Percentiles rank a stretch among this genome's conserved stretches.
These are phyloP conservation scores for Aureobasidium uvarum DNA, from an alignment of 2,329 filamentous ascomycete genomes.

Conservation along the genomic window DNA sequence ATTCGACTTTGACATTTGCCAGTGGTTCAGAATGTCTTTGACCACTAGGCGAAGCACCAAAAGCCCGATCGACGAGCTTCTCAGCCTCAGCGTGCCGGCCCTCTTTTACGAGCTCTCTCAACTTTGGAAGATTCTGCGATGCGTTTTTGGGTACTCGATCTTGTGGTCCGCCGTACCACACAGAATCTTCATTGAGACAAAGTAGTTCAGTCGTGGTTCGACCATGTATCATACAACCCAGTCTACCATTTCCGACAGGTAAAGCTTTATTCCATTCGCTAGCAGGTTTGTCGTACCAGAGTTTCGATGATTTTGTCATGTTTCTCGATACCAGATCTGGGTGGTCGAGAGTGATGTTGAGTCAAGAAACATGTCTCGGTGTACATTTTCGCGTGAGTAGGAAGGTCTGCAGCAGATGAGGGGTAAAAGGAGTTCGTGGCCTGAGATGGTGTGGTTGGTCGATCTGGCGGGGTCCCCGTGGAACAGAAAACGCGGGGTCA, in stretches of 20 bases:
- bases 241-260: conserved; percentile 52
- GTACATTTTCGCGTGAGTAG: neutral
- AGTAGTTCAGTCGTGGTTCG: conserved; percentile 46
- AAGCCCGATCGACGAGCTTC: conserved; percentile 43
- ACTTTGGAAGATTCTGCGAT: conserved; percentile 38
- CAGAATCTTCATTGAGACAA: conserved; percentile 51
- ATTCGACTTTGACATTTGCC: conserved; percentile 29
- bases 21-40: conserved; percentile 52
- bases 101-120: conserved; percentile 45
- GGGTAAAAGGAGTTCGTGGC: neutral
- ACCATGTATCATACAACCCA: conserved; percentile 50
- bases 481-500: conserved; percentile 3
- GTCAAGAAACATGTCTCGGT: neutral
- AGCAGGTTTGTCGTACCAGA: conserved; percentile 35
- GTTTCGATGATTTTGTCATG: conserved; percentile 10
- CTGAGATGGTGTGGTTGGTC: conserved; percentile 4
- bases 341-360: neutral
- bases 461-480: neutral
- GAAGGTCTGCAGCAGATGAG: neutral
- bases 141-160: conserved; percentile 44
- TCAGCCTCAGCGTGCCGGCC: conserved; percentile 46
- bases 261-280: conserved; percentile 45
- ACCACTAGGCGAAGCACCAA: conserved; percentile 48
- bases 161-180: conserved; percentile 50
- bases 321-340: neutral